A percentile compares a stretch with the other conserved stretches of the same genome.
Conservation (phyloP, 805 yeast species). For the Starmerella apicola region DNA sequence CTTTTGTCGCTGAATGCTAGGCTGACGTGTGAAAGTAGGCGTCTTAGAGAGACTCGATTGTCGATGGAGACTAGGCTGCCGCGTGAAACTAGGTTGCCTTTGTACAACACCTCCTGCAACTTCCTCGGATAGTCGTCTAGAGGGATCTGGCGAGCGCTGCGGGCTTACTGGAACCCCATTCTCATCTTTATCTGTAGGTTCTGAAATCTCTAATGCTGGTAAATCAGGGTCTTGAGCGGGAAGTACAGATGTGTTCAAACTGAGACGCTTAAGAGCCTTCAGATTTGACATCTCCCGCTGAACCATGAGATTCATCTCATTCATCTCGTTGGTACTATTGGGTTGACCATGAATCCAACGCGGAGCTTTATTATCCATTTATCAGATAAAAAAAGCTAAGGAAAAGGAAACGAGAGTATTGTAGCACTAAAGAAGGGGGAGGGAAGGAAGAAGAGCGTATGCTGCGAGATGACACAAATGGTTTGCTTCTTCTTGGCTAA, state of each 20-base stretch:
- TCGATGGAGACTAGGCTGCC: not conserved
- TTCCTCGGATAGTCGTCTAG: too few relatives aligned
- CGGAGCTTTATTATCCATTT: too few relatives aligned
- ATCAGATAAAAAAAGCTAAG: too few relatives aligned
- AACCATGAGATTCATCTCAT: conserved; percentile 27
- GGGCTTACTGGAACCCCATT: not conserved
- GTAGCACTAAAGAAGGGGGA: too few relatives aligned
- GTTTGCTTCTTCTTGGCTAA: too few relatives aligned
- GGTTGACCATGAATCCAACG: not conserved
- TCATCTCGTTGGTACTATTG: not conserved
- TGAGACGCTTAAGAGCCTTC: conserved; percentile 31
- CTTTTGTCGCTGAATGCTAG: too few relatives aligned
- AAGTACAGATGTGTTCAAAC: conserved; percentile 27
- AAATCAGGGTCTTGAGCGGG: conserved; percentile 31
- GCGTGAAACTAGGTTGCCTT: too few relatives aligned
- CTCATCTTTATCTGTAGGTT: not conserved
- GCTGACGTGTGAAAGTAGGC: not conserved
- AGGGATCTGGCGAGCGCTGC: too few relatives aligned
- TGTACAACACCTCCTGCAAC: too few relatives aligned
- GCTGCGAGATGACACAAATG: too few relatives aligned
- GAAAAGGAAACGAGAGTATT: too few relatives aligned
- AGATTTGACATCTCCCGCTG: conserved; percentile 33
- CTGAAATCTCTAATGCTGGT: conserved; percentile 19
- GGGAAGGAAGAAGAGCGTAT: too few relatives aligned
- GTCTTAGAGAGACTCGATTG: not conserved